A percentile compares a stretch with the other conserved stretches of the same genome.
Conservation (phyloP, 768 basidiomycete species). For the Hemileccinum impolitum region DNA sequence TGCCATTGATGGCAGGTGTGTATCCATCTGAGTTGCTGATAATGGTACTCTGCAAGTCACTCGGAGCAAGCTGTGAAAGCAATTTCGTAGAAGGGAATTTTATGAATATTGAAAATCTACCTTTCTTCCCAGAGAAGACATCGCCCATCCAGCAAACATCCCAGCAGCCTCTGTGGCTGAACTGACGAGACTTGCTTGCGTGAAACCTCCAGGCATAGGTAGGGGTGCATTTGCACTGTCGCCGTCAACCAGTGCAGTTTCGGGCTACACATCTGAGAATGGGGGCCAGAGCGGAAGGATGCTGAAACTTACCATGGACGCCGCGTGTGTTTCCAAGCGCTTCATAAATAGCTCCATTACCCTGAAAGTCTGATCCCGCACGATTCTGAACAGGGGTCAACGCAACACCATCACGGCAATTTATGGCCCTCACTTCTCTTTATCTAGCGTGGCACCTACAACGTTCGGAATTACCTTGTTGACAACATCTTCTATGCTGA, state of each 20-base stretch:
- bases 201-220: conserved; percentile 30
- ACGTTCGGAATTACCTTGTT: conserved; percentile 87
- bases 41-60: conserved; percentile 73
- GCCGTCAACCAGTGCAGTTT: conserved; percentile 45
- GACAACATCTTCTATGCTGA: conserved; percentile 84
- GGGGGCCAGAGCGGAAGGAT: background rate
- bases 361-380: conserved; percentile 95
- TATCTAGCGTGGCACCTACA: conserved; percentile 76
- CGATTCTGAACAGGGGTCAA: conserved; percentile 50
- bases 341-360: conserved; percentile 86
- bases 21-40: conserved; percentile 38
- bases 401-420: background rate
- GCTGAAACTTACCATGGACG: conserved; percentile 64
- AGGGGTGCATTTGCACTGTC: conserved; percentile 27
- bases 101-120: conserved; percentile 34
- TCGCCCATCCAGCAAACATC: conserved; percentile 93
- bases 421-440: conserved; percentile 71
- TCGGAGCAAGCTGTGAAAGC: conserved; percentile 53
- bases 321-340: conserved; percentile 73
- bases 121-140: conserved; percentile 84
- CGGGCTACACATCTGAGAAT: conserved; percentile 43
- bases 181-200: conserved; percentile 55
- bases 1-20: conserved; percentile 13
- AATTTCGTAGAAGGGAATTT: background rate
- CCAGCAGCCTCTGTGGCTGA: conserved; percentile 90